These are phyloP conservation scores for Harrya chromipes DNA, from an alignment of 768 basidiomycete genomes.

Conservation along the genomic window DNA sequence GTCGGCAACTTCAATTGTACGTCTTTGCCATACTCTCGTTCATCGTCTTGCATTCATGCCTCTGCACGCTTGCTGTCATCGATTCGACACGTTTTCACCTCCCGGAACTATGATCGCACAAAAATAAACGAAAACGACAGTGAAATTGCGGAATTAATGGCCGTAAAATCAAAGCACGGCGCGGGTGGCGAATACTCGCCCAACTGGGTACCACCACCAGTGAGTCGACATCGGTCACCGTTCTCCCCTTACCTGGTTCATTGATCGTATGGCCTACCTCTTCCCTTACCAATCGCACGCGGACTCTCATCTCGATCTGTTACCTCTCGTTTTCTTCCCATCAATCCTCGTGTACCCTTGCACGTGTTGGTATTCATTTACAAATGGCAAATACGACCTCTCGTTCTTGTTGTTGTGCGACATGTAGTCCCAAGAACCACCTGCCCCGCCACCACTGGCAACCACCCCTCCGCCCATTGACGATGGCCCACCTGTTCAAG, in stretches of 20 bases:
- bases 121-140: slow-evolving; percentile 34
- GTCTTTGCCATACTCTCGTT: slow-evolving; percentile 15
- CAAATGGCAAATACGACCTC: not conserved
- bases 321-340: no score
- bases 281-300: not conserved
- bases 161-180: slow-evolving; percentile 78
- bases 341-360: not conserved
- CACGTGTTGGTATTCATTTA: not conserved
- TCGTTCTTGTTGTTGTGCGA: not conserved
- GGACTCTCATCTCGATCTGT: not conserved
- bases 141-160: slow-evolving; percentile 83
- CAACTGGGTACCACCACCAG: slow-evolving; percentile 62
- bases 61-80: not conserved
- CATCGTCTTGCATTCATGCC: not conserved
- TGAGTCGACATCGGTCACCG: slow-evolving; percentile 25
- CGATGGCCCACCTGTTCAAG: slow-evolving; percentile 43
- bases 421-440: slow-evolving; percentile 33
- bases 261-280: not conserved
- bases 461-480: slow-evolving; percentile 47
- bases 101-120: not conserved
- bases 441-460: slow-evolving; percentile 36
- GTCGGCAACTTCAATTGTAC: slow-evolving; percentile 54
- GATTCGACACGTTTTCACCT: not conserved
- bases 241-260: not conserved
- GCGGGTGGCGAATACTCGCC: slow-evolving; percentile 75